phyloP scores from a whole-genome alignment of 2,329 filamentous ascomycete species.

The Colletotrichum tamarilloi region DNA sequence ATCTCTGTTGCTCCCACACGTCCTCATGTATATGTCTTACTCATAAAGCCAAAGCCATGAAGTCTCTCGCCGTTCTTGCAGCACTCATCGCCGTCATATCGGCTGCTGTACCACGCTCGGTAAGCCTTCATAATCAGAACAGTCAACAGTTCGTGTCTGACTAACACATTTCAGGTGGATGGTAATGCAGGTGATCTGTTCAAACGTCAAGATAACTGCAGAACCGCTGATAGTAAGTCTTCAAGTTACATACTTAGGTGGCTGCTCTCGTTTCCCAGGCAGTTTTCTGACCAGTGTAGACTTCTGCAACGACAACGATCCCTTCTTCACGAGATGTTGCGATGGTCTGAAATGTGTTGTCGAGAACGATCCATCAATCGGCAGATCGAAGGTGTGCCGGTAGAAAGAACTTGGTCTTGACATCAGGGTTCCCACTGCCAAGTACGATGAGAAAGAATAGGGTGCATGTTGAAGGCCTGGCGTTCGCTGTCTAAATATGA shows the following conservation, averaged over 20 bases:
- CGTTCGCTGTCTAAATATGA: rapidly evolving
- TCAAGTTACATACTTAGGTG: rapidly evolving
- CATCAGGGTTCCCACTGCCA: too few species aligned
- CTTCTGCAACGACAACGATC: neutral
- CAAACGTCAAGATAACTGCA: neutral
- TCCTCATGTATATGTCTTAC: too few species aligned
- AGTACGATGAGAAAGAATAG: too few species aligned
- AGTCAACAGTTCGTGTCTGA: too few species aligned
- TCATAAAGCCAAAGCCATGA: neutral
- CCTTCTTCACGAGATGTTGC: neutral
- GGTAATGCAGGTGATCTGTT: neutral
- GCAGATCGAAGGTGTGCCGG: neutral
- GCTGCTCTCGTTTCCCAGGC: rapidly evolving
- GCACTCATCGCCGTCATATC: neutral
- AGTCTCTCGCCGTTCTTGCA: neutral
- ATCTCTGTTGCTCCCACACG: too few species aligned
- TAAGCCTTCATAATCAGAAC: neutral
- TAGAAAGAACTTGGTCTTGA: neutral
- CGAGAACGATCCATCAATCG: neutral
- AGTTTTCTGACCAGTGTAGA: neutral
- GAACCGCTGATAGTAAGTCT: neutral
- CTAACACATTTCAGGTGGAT: neutral
- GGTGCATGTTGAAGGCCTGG: too few species aligned
- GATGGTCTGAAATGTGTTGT: neutral
- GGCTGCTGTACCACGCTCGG: neutral